Evolutionary conservation across 169 alveolate genomes (phyloP).

Genomic region (Perkinsus olseni): DNA sequence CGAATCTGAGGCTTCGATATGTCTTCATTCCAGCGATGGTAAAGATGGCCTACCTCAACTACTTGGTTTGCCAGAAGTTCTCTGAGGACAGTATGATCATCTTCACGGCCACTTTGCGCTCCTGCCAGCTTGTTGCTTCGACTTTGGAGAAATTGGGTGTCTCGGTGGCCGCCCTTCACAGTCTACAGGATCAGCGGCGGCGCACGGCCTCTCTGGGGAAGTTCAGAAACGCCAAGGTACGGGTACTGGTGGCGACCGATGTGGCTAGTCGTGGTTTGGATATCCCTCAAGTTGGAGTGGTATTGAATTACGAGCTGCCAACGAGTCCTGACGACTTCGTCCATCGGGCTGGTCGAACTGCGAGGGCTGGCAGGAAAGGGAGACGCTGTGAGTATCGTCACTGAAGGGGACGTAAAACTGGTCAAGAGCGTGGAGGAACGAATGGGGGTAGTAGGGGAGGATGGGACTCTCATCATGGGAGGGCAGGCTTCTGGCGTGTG

Average conservation of each 20-base stretch:
- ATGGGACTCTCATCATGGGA: too few species aligned
- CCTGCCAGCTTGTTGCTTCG: conserved; percentile 75
- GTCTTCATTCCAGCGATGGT: conserved; percentile 72
- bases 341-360: conserved; percentile 96
- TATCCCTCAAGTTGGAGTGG: conserved; percentile 87
- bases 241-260: conserved; percentile 87
- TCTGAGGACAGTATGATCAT: conserved; percentile 74
- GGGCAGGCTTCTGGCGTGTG: too few species aligned
- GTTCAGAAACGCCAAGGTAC: conserved; percentile 78
- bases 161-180: conserved; percentile 87
- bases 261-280: conserved; percentile 96
- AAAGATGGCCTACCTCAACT: conserved; percentile 70
- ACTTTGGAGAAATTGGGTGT: conserved; percentile 79
- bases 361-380: conserved; percentile 94
- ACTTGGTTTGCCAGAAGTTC: conserved; percentile 54
- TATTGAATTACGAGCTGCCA: conserved; percentile 89
- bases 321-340: conserved; percentile 79
- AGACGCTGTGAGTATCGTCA: conserved; percentile 60
- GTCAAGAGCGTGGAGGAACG: not conserved
- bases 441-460: not conserved
- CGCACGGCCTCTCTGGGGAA: conserved; percentile 84
- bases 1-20: conserved; percentile 58
- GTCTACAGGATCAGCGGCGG: conserved; percentile 83
- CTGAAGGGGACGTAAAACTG: not conserved
- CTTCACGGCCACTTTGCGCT: conserved; percentile 82